Evolutionary conservation across 2,329 filamentous ascomycete genomes (phyloP), one percentile per base, ranked within the genome.

Genomic region (Alternaria solani): DNA sequence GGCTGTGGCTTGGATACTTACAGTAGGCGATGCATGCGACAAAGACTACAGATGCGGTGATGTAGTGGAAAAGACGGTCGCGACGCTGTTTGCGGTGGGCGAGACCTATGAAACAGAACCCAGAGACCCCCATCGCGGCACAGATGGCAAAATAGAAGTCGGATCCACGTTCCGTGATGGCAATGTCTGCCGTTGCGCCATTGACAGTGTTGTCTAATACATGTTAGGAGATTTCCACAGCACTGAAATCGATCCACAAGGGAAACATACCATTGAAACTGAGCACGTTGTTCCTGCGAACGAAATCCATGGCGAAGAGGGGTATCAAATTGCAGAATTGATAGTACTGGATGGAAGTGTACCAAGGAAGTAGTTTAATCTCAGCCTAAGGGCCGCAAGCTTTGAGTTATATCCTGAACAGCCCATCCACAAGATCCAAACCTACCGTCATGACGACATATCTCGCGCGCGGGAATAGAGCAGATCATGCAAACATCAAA

Each of bases 101-200:
- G 14, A 86, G 75, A 3, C 75, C 85, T 30, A 88, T 75, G 70
- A 89, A 86, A 51, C 68, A 65, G 18, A 90, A 73, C 1, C 85
- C 87, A 0, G 84, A 75, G 3, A 83, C 60, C 2, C 80, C 83
- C 87, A 90, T 90, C 47, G 88, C 74, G 1, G 87, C 84, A 62
- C 82, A 86, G 16, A 89, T 84, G 7, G 88, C 79, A 77, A 85
- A 91, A 70, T 89, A 88, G 80, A 85, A 88, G 73, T 89, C 82
- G 1, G 86, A 89, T 14, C 87, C 88, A 69, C 77, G 85, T 18
- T 75, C 79, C 11, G 87, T 89, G 68, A 90, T 88, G 63, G 80
- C 80, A 41, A 90, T 84, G 69, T 89, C 81, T 16, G 83, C 83
- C 2, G 67, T 72, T 7, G 51, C 59, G 61, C 83, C 84, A 62